Evolutionary conservation across 2,329 filamentous ascomycete genomes (phyloP), one percentile per base, ranked within the genome.

Genomic region (Fusarium tupiense): DNA sequence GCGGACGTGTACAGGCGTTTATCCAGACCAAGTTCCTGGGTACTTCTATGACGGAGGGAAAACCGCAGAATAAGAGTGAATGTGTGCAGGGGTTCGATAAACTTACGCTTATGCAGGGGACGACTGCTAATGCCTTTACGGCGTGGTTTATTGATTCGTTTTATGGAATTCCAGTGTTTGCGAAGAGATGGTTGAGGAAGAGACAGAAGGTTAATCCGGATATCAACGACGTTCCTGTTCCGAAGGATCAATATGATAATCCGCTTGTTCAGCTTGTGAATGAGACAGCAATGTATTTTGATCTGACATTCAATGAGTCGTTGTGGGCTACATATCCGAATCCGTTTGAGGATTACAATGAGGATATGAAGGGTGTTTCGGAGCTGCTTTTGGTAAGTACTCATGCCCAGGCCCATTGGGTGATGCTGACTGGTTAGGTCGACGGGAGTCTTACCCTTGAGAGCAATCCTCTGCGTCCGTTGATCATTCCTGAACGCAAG

Each of bases 41-140:
- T 12, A 81, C 80, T 4, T 50, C 73, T 6, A 80, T 82, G 74
- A 47, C 63, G 1, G 62, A 77, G 8, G 81, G 81, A 5, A 69
- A 64, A 11, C 64, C 71, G 0, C 70, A 76, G 38, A 80, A 82
- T 56, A 69, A 41, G 20, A 80, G 71, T 22, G 49, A 77, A 43
- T 82, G 81, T 16, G 77, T 81, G 3, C 44, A 59, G 19, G 81
- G 81, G 0, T 82, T 82, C 7, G 81, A 82, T 35, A 81, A 80
- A 37, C 58, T 76, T 8, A 80, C 77, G 17, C 71, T 82, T 5
- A 71, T 82, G 47, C 76, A 82, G 26, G 82, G 82, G 2, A 76
- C 78, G 1, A 80, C 80, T 1, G 69, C 77, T 1, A 66, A 78
- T 40, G 80, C 81, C 0, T 81, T 80, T 22, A 73, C 72, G 16